Base-by-base conservation (phyloP, 1,284 basidiomycete species). In the Phellopilus nigrolimitatus region DNA sequence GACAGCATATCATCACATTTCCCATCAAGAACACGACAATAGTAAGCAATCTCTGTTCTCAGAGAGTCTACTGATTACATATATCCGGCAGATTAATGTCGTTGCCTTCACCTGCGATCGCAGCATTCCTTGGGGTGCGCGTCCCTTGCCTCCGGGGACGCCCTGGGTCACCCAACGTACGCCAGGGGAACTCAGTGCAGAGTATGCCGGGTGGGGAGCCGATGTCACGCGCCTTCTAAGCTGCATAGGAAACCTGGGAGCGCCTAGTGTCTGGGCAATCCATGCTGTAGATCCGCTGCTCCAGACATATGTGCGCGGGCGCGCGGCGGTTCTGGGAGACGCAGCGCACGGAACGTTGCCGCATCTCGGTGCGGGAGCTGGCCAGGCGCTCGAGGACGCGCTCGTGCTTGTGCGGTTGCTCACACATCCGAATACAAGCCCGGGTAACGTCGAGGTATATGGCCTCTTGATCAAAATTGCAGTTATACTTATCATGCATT, bases 351-450 rank as follows among this genome's bases (percentile, higher is more conserved):
- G 69, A 0, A 83, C 80, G 72, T 62, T 73, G 15, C 79, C 82
- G 0, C 78, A 81, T 60, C 67, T 82, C n/a, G 80, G 80, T 1
- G 73, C 79, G 0, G 81, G 81, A 10, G 79, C 78, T 10, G 78
- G 80, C 0, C 81, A 83, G 64, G 80, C 78, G 0, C 70, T 83
- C 39, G 82, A 84, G 59, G 81, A 84, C 56, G 75, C 75, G 0
- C 73, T 73, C 37, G 62, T 77, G 8, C 65, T 84, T 10, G 71
- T 71, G 38, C 63, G 68, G 21, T 65, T 84, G 7, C 71, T 85
- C 2, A 59, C 64, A 2, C 72, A 77, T 56, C 70, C 75, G 1
- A 61, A 67, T 51, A 73, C 75, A 4, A 70, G 65, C 17, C 51
- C 60, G 10, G 56, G 60, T n/a, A 79, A 76, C 57, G 57, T 84